Conservation (phyloP, 345 rosid genomes). For the Camelina laxa region DNA sequence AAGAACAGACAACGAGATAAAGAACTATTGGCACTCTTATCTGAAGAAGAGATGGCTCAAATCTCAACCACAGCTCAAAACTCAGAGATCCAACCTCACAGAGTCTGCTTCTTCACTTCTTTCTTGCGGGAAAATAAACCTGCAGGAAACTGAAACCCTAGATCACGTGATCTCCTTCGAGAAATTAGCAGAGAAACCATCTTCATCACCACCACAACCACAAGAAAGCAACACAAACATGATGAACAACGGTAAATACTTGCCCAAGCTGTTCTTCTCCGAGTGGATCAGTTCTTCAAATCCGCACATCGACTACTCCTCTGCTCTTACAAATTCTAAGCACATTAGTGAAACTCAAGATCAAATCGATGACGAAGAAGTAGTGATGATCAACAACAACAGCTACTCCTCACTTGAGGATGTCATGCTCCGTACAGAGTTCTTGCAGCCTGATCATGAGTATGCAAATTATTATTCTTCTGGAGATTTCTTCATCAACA, state of each 20-base stretch:
- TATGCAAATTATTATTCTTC: conserved; percentile 52
- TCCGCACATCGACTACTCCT: conserved; percentile 31
- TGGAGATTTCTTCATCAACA: conserved; percentile 48
- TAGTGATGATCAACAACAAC: conserved; percentile 32
- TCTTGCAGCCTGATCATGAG: conserved; percentile 56
- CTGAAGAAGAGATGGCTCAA: conserved; percentile 68
- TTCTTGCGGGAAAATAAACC: conserved; percentile 40
- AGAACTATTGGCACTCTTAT: conserved; percentile 92
- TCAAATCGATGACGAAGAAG: conserved; percentile 14
- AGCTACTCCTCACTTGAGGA: conserved; percentile 44
- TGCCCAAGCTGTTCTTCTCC: conserved; percentile 69
- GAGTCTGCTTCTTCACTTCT: conserved; percentile 37
- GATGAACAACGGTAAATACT: conserved; percentile 28
- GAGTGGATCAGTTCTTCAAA: conserved; percentile 71
- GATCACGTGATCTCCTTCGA: conserved; percentile 43
- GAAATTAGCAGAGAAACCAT: conserved; percentile 35
- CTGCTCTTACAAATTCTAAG: conserved; percentile 30
- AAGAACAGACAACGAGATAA: conserved; percentile 95
- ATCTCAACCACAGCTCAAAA: conserved; percentile 47
- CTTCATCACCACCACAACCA: conserved; percentile 28
- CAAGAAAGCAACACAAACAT: conserved; percentile 34
- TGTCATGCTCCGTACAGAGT: conserved; percentile 49
- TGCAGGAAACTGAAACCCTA: conserved; percentile 46
- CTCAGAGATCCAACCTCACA: conserved; percentile 28
- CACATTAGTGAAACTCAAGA: conserved; percentile 39